Base-by-base conservation (phyloP, 306 rosid genomes). In the Calophaca sinica region DNA sequence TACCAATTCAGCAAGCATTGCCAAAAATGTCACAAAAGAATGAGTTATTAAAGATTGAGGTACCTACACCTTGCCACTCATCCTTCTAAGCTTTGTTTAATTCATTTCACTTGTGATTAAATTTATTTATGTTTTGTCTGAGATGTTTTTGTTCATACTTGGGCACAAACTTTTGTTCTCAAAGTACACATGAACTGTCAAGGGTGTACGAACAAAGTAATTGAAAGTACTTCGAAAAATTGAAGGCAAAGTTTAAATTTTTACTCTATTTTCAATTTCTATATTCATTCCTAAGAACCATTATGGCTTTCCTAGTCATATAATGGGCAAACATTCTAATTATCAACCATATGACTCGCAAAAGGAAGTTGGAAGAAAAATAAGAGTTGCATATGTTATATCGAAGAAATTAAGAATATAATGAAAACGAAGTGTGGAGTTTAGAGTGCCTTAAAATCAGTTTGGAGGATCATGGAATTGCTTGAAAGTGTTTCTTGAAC, bases 111-210 rank as follows among this genome's bases (percentile, higher is more conserved):
- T 32, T 53, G 1, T 71, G 26, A 7, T 13, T 67, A 62, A n/a
- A 29, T 62, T 6, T 73, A n/a, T 57, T 63, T 14, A 8, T 35
- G 4, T 77, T 32, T 7, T n/a, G 1, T 35, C 28, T 32, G 3
- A 33, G 26, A 38, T 70, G 15, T 60, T 42, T 72, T n/a, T 73
- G n/a, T 32, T 44, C 7, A 12, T 60, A 52, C 5, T 44, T 82
- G 20, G 35, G 36, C 13, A n/a, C 86, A 86, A 87, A 88, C 70
- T 5, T 77, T 53, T 65, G 62, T 77, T 68, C 87, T 90, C 69
- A 86, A 86, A 78, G 87, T 86, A 62, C 88, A 84, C 78, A 68
- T 90, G 7, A 80, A 88, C 66, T 86, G 89, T 70, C 73, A 80
- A 74, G 93, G 96, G 12, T 86, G 91, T 77, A 72, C 52, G 14